Evolutionary conservation across 2,329 filamentous ascomycete species (phyloP), one percentile per base, ranked within the genome.

Genomic region (Biscogniauxia marginata): DNA sequence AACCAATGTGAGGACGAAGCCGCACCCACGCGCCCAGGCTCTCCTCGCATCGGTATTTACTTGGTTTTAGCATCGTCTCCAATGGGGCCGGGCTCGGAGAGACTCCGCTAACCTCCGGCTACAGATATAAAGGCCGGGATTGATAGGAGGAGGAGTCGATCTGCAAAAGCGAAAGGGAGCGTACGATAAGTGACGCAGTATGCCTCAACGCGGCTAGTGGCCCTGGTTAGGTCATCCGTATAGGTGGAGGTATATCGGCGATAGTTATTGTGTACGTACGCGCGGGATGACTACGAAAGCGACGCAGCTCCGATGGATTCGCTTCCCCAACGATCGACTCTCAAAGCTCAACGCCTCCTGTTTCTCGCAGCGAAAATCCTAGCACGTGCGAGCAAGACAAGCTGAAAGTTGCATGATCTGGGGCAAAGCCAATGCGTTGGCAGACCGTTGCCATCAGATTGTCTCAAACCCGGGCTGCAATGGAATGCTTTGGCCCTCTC

Each of bases 351-450:
- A 56, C 24, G 24, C n/a, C 52, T 46, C 48, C 46, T 48, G 46
- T 53, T 49, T 39, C 22, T 44, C 52, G 51, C 51, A 58, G 50
- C 54, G 60, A 46, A 58, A 52, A 52, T 54, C 47, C 55, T 49
- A 48, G 20, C 49, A 56, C 52, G 54, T 56, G 60, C 56, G 46
- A 53, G 48, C 64, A 61, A 60, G 53, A 57, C 57, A 58, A 71
- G 70, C 70, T 71, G 68, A 71, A 69, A 66, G 56, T 30, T 66
- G 67, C 67, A 67, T 65, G 56, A 53, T 52, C 50, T 50, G 62
- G 54, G 62, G 61, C 59, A 61, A 58, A 57, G 45, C 45, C 47
- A 46, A 61, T 64, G 61, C 53, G 57, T 53, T 62, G 56, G 56
- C 24, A 57, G 54, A 52, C 53, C 54, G 55, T 60, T 56, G 63